Percentiles rank a stretch among this genome's conserved stretches.
Evolutionary conservation across 202 grass and related monocot species (phyloP).

Genomic region (Musa balbisiana): DNA sequence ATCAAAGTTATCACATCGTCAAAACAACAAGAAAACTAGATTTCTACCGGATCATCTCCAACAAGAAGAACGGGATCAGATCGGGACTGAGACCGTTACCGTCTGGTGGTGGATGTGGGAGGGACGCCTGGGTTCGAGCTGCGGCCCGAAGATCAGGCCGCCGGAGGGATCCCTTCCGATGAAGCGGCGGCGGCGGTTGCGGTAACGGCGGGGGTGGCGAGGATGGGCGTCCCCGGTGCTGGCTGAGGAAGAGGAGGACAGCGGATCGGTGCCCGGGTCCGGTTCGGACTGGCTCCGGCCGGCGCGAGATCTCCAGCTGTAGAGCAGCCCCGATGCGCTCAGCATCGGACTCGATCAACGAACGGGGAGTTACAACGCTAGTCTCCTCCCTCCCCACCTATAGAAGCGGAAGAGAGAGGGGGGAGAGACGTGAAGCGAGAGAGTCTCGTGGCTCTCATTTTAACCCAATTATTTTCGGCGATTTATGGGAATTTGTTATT

Average conservation of each 20-base stretch:
- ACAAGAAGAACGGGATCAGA: not conserved
- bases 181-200: conserved; percentile 32
- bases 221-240: conserved; percentile 16
- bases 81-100: not conserved
- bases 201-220: conserved; percentile 17
- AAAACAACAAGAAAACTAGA: too few species aligned
- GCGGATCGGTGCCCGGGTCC: conserved; percentile 31
- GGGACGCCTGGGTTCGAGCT: conserved; percentile 27
- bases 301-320: conserved; percentile 48
- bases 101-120: conserved; percentile 21
- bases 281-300: conserved; percentile 34
- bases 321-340: conserved; percentile 82
- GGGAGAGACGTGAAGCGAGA: too few species aligned
- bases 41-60: not conserved
- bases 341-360: conserved; percentile 37
- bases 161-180: conserved; percentile 37
- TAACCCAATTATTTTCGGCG: too few species aligned
- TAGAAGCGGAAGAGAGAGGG: not conserved
- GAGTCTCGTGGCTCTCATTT: too few species aligned
- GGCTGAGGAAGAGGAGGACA: conserved; percentile 11
- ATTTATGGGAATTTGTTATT: too few species aligned
- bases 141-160: conserved; percentile 25
- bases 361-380: too few species aligned
- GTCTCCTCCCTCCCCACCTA: too few species aligned
- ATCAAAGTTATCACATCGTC: not conserved